Conservation (phyloP, 305 asterid genomes). For the Plantago lanceolata region DNA sequence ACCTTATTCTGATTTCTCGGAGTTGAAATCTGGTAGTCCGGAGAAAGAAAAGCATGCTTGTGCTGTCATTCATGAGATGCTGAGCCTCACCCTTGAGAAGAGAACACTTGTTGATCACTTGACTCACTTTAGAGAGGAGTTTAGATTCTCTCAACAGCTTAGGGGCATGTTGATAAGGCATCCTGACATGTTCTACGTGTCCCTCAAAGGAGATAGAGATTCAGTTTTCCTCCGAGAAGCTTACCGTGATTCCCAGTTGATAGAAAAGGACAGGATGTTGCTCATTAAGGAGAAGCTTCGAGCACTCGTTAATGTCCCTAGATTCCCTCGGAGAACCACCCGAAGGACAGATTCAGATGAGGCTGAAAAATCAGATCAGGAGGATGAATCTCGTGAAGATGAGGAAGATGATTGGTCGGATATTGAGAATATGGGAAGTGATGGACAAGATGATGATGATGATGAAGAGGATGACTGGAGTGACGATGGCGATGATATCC, state of each 20-base stretch:
- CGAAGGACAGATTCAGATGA: constrained; percentile 30
- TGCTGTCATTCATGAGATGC: constrained; percentile 82
- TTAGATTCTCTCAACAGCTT: constrained; percentile 90
- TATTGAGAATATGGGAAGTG: constrained; percentile 55
- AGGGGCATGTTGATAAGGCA: constrained; percentile 97
- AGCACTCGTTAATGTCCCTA: constrained; percentile 65
- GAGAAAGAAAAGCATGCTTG: constrained; percentile 89
- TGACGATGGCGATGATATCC: constrained; percentile 62
- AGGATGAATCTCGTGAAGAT: constrained; percentile 37
- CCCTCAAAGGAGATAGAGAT: constrained; percentile 89
- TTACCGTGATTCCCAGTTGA: constrained; percentile 73
- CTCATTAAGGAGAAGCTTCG: constrained; percentile 94
- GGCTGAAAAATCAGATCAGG: constrained; percentile 33
- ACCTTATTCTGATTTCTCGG: constrained; percentile 75
- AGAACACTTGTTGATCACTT: constrained; percentile 89
- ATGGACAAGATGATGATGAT: constrained; percentile 44
- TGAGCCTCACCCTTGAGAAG: constrained; percentile 89
- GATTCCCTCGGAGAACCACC: constrained; percentile 42
- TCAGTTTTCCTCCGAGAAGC: constrained; percentile 96
- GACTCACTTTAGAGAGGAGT: constrained; percentile 91
- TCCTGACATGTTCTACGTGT: constrained; percentile 91
- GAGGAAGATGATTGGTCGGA: constrained; percentile 69
- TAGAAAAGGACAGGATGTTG: constrained; percentile 77
- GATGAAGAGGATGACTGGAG: constrained; percentile 60
- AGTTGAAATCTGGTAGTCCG: constrained; percentile 50